A percentile compares a stretch with the other conserved stretches of the same genome.
Conservation (phyloP, 2,329 filamentous ascomycete genomes). For the Graphium sp. region DNA sequence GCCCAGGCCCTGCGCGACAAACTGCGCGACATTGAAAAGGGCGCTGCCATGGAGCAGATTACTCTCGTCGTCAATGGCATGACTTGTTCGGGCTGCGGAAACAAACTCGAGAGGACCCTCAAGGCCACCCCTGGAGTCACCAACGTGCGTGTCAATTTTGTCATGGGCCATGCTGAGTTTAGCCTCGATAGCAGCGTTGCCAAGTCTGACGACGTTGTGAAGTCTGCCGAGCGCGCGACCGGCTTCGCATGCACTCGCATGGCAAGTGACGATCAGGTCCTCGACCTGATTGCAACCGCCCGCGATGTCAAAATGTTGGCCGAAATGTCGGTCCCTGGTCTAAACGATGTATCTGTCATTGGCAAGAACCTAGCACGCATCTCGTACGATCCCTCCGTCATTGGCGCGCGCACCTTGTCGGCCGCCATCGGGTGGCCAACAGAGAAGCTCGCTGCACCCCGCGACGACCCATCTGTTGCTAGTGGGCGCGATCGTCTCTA, state of each 20-base stretch:
- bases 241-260: constrained; percentile 13
- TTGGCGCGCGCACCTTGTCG: constrained; percentile 15
- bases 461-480: constrained; percentile 14
- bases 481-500: constrained; percentile 13
- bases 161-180: constrained; percentile 18
- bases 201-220: constrained; percentile 12
- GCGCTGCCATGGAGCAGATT: constrained; percentile 10
- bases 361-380: constrained; percentile 15
- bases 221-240: constrained; percentile 10
- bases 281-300: constrained; percentile 12
- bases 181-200: constrained; percentile 10
- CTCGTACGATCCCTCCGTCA: constrained; percentile 14
- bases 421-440: constrained; percentile 6
- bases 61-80: constrained; percentile 15
- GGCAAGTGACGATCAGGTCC: constrained; percentile 10
- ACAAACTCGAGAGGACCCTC: constrained; percentile 15
- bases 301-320: constrained; percentile 7
- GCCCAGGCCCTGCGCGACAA: background rate
- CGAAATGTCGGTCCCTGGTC: constrained; percentile 8
- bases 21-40: constrained; percentile 14
- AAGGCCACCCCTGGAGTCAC: constrained; percentile 12
- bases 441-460: constrained; percentile 13
- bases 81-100: constrained; percentile 18
- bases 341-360: constrained; percentile 10
- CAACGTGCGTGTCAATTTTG: constrained; percentile 17